Conservation (phyloP, 306 rosid genomes). For the Senna siamea region DNA sequence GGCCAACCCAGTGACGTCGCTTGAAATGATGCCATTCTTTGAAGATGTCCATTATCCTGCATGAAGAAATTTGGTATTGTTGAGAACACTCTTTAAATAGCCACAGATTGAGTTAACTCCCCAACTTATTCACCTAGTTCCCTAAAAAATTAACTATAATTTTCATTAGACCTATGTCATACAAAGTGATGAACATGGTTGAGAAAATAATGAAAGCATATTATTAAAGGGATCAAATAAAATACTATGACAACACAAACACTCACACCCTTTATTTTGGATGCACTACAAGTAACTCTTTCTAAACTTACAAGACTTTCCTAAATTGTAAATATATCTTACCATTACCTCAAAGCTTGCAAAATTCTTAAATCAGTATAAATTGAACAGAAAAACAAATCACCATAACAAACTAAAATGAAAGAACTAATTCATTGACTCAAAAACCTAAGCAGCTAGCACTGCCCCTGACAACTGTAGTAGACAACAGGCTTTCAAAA, state of each 20-base stretch:
- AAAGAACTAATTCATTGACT: background rate
- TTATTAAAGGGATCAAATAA: background rate
- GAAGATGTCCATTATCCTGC: constrained; percentile 73
- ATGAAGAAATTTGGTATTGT: constrained; percentile 22
- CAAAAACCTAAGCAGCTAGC: background rate
- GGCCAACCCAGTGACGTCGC: constrained; percentile 74
- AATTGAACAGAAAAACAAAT: background rate
- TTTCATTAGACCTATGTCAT: background rate
- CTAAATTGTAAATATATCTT: background rate
- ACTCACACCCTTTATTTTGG: background rate
- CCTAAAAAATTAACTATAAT: constrained; percentile 16
- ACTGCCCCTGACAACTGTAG: background rate
- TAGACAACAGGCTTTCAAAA: background rate
- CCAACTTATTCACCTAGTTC: constrained; percentile 24
- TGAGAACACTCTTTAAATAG: constrained; percentile 30
- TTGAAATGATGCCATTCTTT: constrained; percentile 64
- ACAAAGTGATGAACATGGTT: background rate
- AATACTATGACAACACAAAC: background rate
- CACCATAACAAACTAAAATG: background rate
- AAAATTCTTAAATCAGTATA: background rate
- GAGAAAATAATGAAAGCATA: background rate
- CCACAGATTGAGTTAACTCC: constrained; percentile 25
- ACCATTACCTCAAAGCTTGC: background rate
- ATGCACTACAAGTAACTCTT: background rate
- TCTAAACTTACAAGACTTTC: background rate